Conservation (phyloP, 371 early-diverging fungal species). For the Apophysomyces sp. region DNA sequence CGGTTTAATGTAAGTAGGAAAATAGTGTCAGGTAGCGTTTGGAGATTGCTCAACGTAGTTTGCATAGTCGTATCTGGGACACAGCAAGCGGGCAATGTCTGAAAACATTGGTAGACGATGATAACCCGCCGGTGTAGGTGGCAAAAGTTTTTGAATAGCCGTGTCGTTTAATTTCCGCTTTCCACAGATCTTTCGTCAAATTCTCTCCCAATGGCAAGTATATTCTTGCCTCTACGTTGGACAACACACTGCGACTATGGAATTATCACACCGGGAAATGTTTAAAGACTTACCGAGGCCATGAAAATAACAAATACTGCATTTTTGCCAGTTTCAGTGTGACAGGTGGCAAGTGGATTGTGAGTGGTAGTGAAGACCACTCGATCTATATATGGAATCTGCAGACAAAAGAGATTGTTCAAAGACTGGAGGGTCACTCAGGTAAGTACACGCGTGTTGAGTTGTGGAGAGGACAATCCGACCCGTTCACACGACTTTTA, state of each 20-base stretch:
- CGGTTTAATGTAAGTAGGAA: constrained; percentile 79
- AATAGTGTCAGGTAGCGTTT: too few relatives aligned
- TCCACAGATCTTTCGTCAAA: constrained; percentile 85
- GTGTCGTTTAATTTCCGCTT: background rate
- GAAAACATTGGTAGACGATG: constrained; percentile 93
- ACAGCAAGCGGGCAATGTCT: constrained; percentile 94
- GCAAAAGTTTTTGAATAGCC: background rate
- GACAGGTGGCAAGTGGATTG: constrained; percentile 95
- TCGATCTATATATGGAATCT: constrained; percentile 95
- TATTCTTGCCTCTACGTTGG: constrained; percentile 91
- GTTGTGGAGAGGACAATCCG: too few relatives aligned
- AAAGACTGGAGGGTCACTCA: constrained; percentile 88
- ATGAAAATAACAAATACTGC: constrained; percentile 90
- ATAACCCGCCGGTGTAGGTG: constrained; percentile 88
- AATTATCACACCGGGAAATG: constrained; percentile 91
- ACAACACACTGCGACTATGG: constrained; percentile 95
- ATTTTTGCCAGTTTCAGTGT: constrained; percentile 91
- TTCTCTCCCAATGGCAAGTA: constrained; percentile 99
- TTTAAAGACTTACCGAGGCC: constrained; percentile 91
- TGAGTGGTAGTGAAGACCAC: constrained; percentile 93
- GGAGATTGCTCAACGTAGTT: background rate
- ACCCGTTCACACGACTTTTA: too few relatives aligned
- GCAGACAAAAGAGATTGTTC: constrained; percentile 92
- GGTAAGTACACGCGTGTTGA: too few relatives aligned
- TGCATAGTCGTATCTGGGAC: constrained; percentile 93